Conservation (phyloP, 768 basidiomycete genomes). For the Leccinum olivaceopallidum region DNA sequence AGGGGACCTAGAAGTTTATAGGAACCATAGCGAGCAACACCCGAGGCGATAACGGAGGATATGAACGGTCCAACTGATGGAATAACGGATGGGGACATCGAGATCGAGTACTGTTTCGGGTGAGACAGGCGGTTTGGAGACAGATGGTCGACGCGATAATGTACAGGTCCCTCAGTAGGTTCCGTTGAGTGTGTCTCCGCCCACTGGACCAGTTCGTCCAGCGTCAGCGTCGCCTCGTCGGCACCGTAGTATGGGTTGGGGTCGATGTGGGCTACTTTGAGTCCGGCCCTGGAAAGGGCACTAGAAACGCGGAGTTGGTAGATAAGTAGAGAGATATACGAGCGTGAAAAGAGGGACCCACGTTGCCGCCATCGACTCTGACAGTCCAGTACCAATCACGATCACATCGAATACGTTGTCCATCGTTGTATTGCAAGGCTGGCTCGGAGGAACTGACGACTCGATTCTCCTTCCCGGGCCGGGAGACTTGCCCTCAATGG, state of each 20-base stretch:
- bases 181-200: conserved; percentile 40
- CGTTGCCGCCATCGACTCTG: conserved; percentile 88
- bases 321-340: conserved; percentile 2
- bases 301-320: conserved; percentile 41
- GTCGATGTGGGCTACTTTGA: conserved; percentile 88
- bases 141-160: conserved; percentile 38
- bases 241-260: conserved; percentile 83
- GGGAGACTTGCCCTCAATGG: conserved; percentile 28
- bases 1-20: conserved; percentile 81
- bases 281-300: conserved; percentile 85
- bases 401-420: conserved; percentile 60
- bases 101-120: conserved; percentile 80
- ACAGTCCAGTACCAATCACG: conserved; percentile 76
- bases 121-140: conserved; percentile 48
- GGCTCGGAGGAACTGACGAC: not conserved
- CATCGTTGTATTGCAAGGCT: conserved; percentile 22
- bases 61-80: conserved; percentile 80
- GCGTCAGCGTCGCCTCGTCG: conserved; percentile 74
- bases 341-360: conserved; percentile 42
- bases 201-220: conserved; percentile 81
- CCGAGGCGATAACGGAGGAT: conserved; percentile 73
- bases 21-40: conserved; percentile 88
- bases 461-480: not conserved
- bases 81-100: conserved; percentile 80
- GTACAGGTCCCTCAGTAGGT: conserved; percentile 12